Base-by-base conservation (phyloP, 495 filamentous ascomycete species). In the Aspergillus coremiiformis region DNA sequence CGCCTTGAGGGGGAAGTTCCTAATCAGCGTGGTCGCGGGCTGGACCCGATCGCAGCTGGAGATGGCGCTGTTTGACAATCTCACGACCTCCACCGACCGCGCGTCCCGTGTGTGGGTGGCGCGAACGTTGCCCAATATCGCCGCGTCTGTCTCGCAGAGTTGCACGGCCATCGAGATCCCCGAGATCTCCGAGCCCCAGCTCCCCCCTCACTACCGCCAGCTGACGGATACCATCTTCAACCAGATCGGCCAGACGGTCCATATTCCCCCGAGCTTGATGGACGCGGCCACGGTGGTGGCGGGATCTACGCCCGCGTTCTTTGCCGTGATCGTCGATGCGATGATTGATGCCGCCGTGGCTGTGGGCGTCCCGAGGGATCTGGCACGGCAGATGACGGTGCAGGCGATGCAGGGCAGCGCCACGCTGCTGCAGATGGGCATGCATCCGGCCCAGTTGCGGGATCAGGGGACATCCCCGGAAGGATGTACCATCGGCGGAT, bases 11-110 rank as follows among this genome's bases (percentile, higher is more conserved):
- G 21, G 49, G 0, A 74, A 71, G 32, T 57, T 74, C 21, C 35
- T 74, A 5, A 71, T 74, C 54, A 74, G 71, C 54, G 69, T 74
- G 9, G 69, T 65, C n/a, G 71, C 71, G 2, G 71, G 69, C 11
- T 71, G 67, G 68, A 69, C 66, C 0, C 49, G 57, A 37, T 43
- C 63, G 37, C 58, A 64, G 20, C 58, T 73, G 27, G 62, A 66
- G 29, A 22, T 45, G 17, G 65, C 56, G 14, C 53, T 73, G 19
- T 67, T 65, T 51, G 62, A 60, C 17, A 60, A 44, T 27, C 49
- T 49, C 8, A 60, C 60, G 1, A 52, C 58, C 0, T 20, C 21
- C 2, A 46, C 39, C 0, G 62, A 61, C 29, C 33, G 44, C 7
- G 8, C 48, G 10, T 44, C 39, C 11, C 54, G 60, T 9, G 61